phyloP scores from a whole-genome alignment of 2,329 filamentous ascomycete genomes.

The Coniella lustricola region DNA sequence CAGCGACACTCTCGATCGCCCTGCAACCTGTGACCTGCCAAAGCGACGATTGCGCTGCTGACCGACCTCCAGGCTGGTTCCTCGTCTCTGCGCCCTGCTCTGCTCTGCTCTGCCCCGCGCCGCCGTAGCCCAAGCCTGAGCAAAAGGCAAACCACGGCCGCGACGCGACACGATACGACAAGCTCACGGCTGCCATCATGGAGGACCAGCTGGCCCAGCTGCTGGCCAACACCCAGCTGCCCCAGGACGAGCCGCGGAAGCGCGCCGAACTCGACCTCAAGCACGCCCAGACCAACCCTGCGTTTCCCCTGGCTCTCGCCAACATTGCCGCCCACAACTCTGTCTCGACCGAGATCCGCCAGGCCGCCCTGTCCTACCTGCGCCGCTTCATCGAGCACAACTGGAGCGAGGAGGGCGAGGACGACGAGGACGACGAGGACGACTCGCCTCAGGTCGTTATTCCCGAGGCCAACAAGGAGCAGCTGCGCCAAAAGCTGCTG shows the following conservation, averaged over 20 bases:
- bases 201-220: conserved; percentile 88
- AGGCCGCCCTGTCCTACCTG: conserved; percentile 72
- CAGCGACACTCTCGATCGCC: too few relatives aligned
- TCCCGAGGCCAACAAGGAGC: conserved; percentile 63
- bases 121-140: background rate
- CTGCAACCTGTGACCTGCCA: too few relatives aligned
- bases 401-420: conserved; percentile 70
- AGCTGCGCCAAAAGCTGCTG: conserved; percentile 67
- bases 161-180: background rate
- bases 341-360: conserved; percentile 68
- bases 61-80: too few relatives aligned
- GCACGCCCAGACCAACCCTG: conserved; percentile 59
- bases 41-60: too few relatives aligned
- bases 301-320: conserved; percentile 72
- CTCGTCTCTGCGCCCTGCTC: too few relatives aligned
- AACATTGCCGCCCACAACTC: conserved; percentile 73
- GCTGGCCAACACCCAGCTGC: conserved; percentile 76
- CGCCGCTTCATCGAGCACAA: conserved; percentile 77
- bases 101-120: background rate
- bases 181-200: conserved; percentile 46
- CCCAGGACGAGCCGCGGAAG: conserved; percentile 69
- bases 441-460: conserved; percentile 52
- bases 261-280: conserved; percentile 80
- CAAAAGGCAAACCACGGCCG: background rate
- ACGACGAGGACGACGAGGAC: conserved; percentile 51